phyloP scores from a whole-genome alignment of 169 alveolate species.

The Besnoitia besnoiti region DNA sequence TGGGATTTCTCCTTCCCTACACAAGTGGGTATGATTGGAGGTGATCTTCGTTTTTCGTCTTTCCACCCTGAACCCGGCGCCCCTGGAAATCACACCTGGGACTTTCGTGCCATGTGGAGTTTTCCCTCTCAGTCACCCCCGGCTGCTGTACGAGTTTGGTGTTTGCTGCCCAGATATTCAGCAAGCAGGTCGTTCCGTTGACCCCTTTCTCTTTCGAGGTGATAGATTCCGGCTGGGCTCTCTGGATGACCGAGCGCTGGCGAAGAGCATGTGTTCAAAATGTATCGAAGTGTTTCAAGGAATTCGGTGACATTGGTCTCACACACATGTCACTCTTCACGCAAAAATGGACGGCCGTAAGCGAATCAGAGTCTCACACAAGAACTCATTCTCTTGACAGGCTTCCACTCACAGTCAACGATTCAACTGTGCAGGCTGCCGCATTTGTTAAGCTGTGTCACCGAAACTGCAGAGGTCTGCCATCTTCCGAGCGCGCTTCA shows the following conservation, averaged over 20 bases:
- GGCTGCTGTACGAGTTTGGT: not conserved
- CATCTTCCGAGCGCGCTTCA: too few relatives aligned
- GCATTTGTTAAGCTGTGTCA: too few relatives aligned
- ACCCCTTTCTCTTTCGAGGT: slow-evolving; percentile 35
- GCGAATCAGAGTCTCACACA: not conserved
- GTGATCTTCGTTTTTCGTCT: too few relatives aligned
- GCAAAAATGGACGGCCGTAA: slow-evolving; percentile 12
- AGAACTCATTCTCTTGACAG: not conserved
- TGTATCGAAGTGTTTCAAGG: slow-evolving; percentile 28
- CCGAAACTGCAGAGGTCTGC: too few relatives aligned
- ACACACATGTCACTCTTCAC: slow-evolving; percentile 8
- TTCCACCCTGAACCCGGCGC: too few relatives aligned
- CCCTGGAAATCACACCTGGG: too few relatives aligned
- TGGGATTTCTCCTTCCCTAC: too few relatives aligned
- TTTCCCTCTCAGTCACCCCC: too few relatives aligned
- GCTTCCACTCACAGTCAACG: not conserved
- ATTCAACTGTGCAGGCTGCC: too few relatives aligned
- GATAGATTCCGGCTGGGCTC: slow-evolving; percentile 41
- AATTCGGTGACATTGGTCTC: slow-evolving; percentile 41
- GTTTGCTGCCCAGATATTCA: not conserved
- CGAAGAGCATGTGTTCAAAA: not conserved
- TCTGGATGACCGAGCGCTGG: slow-evolving; percentile 29
- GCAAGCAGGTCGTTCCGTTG: slow-evolving; percentile 6
- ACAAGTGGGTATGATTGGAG: too few relatives aligned
- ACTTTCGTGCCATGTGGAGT: too few relatives aligned